Conservation (phyloP, 2,329 filamentous ascomycete genomes). For the Septoria petroselini region DNA sequence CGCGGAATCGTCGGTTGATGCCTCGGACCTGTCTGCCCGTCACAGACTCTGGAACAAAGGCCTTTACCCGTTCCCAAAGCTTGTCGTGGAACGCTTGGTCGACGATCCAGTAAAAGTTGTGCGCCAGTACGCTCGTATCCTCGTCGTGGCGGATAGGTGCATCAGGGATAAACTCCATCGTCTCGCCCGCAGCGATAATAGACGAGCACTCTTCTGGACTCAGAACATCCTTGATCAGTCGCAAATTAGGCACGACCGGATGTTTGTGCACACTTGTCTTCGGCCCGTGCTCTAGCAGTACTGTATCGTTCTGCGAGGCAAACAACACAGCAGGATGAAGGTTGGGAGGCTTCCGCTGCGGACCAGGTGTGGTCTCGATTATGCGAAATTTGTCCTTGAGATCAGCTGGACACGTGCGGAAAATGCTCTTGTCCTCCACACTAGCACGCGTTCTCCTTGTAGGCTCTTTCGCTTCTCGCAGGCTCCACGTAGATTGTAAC, state of each 20-base stretch:
- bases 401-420: conserved; percentile 42
- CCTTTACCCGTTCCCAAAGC: conserved; percentile 60
- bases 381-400: conserved; percentile 51
- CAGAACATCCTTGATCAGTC: conserved; percentile 59
- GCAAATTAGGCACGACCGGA: conserved; percentile 60
- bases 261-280: conserved; percentile 57
- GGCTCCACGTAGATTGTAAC: conserved; percentile 60
- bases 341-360: conserved; percentile 64
- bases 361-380: conserved; percentile 60
- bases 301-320: conserved; percentile 56
- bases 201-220: conserved; percentile 60
- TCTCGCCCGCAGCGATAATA: conserved; percentile 65
- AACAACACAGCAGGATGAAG: conserved; percentile 65
- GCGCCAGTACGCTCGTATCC: conserved; percentile 60
- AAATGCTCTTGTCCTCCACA: conserved; percentile 58
- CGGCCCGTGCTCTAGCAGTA: conserved; percentile 48
- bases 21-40: conserved; percentile 59
- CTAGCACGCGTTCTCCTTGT: conserved; percentile 53
- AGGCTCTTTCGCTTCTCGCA: conserved; percentile 45
- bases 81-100: conserved; percentile 61
- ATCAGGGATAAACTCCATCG: conserved; percentile 64
- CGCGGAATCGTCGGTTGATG: conserved; percentile 66
- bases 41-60: conserved; percentile 56
- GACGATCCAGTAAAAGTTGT: conserved; percentile 72
- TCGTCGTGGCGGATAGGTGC: conserved; percentile 65